Conservation (phyloP, 768 basidiomycete genomes). For the Suillus hirtellus region DNA sequence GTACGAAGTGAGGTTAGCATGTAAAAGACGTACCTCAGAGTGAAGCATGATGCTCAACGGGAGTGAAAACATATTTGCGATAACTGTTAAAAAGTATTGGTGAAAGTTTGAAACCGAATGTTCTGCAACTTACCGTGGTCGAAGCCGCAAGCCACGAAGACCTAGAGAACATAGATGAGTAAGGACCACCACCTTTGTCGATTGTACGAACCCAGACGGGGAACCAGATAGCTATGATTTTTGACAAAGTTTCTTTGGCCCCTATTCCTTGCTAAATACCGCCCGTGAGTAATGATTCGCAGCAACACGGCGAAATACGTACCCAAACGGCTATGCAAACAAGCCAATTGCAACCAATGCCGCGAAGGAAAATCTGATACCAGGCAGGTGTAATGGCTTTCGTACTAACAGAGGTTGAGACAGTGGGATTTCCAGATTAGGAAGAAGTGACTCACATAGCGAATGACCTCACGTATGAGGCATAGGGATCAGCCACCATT, state of each 20-base stretch:
- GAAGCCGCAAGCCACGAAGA: constrained; percentile 69
- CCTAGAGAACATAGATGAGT: constrained; percentile 32
- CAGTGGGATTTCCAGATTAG: neutral
- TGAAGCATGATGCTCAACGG: constrained; percentile 72
- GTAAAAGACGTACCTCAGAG: constrained; percentile 48
- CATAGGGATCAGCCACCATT: constrained; percentile 58
- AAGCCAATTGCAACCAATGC: constrained; percentile 78
- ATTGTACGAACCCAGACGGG: constrained; percentile 62
- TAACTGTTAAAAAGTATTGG: constrained; percentile 38
- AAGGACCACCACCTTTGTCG: neutral
- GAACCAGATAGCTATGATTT: constrained; percentile 69
- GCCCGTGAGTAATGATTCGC: constrained; percentile 6
- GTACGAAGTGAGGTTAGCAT: constrained; percentile 38
- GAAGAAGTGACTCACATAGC: constrained; percentile 51
- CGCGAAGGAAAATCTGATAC: constrained; percentile 73
- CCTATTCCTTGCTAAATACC: constrained; percentile 62
- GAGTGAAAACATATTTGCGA: constrained; percentile 78
- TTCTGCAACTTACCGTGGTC: constrained; percentile 58
- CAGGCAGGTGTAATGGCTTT: constrained; percentile 67
- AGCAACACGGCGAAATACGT: constrained; percentile 22
- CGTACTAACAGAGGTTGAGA: constrained; percentile 36
- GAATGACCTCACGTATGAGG: constrained; percentile 50
- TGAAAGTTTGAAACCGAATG: neutral
- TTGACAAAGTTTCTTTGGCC: constrained; percentile 67
- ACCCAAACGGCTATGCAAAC: constrained; percentile 77